Evolutionary conservation across 192 early-diverging fungal genomes (phyloP), one percentile per base, ranked within the genome.

Genomic region (Phycomyces blakesleeanus): DNA sequence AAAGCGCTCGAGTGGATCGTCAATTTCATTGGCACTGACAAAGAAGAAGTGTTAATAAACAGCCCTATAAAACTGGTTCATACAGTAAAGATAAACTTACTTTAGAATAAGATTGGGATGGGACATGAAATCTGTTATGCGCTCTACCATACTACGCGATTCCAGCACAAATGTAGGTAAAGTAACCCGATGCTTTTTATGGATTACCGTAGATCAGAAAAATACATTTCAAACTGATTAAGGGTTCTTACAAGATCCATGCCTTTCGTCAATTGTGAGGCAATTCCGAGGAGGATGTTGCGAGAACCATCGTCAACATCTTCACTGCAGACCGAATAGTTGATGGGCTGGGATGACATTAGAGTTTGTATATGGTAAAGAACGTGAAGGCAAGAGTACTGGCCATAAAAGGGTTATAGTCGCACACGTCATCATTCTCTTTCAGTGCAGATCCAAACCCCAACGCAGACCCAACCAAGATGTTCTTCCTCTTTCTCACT

Each of bases 91-190:
- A 5, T 3, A 63, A 20, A 58, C 81, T 78, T 87, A 90, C 91
- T 78, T 73, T 67, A 90, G 77, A 40, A 94, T 75, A 61, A 91
- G 75, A 42, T 95, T 89, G 7, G 92, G 91, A 63, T 97, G 91
- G 40, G 85, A 83, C 86, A 98, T 92, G 80, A 98, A 98, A 81
- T 98, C 96, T 12, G 95, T 93, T 38, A 98, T 90, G n/a, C 93
- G 84, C 69, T 98, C 96, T 34, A 93, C 83, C 85, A 98, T 96
- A 76, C 89, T 92, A 21, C 96, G 81, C 1, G 96, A 90, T 69
- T 98, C 96, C 15, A 98, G 80, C 4, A 98, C 90, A 82, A 97
- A 98, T 12, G 94, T 95, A 15, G 96, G 96, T 15, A 98, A 86
- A 21, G 96, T 93, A 44, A 98, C 88, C 55, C 91, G 80, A 57